Base-by-base conservation (phyloP, 306 rosid genomes). In the Boehmeria nivea region DNA sequence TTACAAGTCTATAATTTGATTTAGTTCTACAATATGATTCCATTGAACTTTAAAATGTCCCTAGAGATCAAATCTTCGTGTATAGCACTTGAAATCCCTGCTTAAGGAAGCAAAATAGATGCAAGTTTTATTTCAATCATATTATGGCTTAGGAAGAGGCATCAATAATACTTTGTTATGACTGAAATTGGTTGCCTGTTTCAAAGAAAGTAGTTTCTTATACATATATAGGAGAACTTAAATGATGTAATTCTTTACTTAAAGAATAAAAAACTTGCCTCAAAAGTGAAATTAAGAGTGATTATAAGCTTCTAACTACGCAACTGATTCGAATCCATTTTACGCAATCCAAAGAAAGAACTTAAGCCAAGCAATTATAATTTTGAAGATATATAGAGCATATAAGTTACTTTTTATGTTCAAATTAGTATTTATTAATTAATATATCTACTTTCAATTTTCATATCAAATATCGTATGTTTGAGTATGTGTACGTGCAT, bases 41-140 rank as follows among this genome's bases (percentile, higher is more conserved):
- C 15, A 53, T 6, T 28, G 2, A 53, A 1, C 58, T 53, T 53
- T 53, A 28, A 19, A 16, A 28, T 53, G 58, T 53, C 58, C n/a
- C n/a, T n/a, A n/a, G n/a, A n/a, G n/a, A n/a, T n/a, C n/a, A n/a
- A n/a, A n/a, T n/a, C n/a, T n/a, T n/a, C n/a, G n/a, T n/a, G n/a
- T n/a, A n/a, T n/a, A n/a, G n/a, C n/a, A n/a, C n/a, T n/a, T n/a
- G n/a, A n/a, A n/a, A n/a, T n/a, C n/a, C n/a, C n/a, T n/a, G n/a
- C n/a, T n/a, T n/a, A n/a, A n/a, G n/a, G n/a, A n/a, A n/a, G n/a
- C n/a, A n/a, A n/a, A n/a, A n/a, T n/a, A n/a, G n/a, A n/a, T n/a
- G n/a, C n/a, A 61, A 62, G 33, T 66, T 73, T 67, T 63, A 46
- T 46, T 42, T 63, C 54, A 63, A 69, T 65, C 69, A 70, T 39